A percentile compares a stretch with the other conserved stretches of the same genome.
Conservation (phyloP, 768 basidiomycete genomes). For the Lentinula detonsa region DNA sequence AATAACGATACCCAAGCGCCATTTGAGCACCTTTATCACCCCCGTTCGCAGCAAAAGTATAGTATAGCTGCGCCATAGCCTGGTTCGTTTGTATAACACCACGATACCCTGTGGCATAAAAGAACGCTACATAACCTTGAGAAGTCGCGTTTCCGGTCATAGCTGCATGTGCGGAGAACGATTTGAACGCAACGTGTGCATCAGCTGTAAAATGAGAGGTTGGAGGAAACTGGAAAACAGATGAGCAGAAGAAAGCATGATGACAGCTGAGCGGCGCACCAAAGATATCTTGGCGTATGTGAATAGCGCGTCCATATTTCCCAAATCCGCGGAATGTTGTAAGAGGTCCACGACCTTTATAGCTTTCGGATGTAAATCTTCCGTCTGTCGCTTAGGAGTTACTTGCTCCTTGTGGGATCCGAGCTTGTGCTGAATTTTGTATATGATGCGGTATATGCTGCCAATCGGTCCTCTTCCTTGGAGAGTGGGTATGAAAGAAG, state of each 20-base stretch:
- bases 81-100: slow-evolving; percentile 59
- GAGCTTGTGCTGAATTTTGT: slow-evolving; percentile 59
- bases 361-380: slow-evolving; percentile 63
- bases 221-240: slow-evolving; percentile 58
- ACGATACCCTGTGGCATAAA: slow-evolving; percentile 81
- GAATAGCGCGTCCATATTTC: slow-evolving; percentile 68
- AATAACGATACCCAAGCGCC: slow-evolving; percentile 90
- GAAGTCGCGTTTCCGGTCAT: slow-evolving; percentile 80
- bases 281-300: slow-evolving; percentile 61
- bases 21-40: slow-evolving; percentile 86
- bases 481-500: slow-evolving; percentile 60
- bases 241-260: neutral
- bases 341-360: slow-evolving; percentile 79
- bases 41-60: slow-evolving; percentile 89
- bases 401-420: slow-evolving; percentile 29
- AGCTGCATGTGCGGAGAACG: slow-evolving; percentile 57
- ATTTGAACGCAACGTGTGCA: slow-evolving; percentile 55
- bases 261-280: slow-evolving; percentile 31
- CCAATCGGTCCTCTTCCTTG: slow-evolving; percentile 78
- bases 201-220: slow-evolving; percentile 58
- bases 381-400: slow-evolving; percentile 46
- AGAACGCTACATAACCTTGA: slow-evolving; percentile 82
- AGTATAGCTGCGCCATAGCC: slow-evolving; percentile 83
- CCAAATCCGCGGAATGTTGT: slow-evolving; percentile 76
- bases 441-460: slow-evolving; percentile 58